These are phyloP conservation scores for Aplosporella prunicola DNA, from an alignment of 2,329 filamentous ascomycete species.

Conservation along the genomic window DNA sequence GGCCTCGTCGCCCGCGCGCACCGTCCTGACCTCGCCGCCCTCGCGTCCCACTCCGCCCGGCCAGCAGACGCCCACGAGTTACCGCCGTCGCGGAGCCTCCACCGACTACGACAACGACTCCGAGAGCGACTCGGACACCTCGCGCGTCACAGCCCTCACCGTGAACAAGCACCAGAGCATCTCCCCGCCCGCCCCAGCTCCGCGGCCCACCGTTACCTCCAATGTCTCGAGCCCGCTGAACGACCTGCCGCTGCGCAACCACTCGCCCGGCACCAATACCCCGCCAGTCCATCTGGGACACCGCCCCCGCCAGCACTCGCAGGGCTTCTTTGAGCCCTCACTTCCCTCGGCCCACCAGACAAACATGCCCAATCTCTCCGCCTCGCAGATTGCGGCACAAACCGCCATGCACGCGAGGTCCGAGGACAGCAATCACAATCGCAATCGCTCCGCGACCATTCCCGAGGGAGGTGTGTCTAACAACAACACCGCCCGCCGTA, in stretches of 20 bases:
- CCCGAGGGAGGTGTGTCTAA: constrained; percentile 42
- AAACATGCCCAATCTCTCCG: constrained; percentile 43
- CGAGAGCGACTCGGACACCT: constrained; percentile 28
- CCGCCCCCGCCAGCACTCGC: constrained; percentile 58
- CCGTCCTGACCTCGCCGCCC: constrained; percentile 4
- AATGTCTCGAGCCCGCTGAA: constrained; percentile 18
- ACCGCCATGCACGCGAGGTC: constrained; percentile 56
- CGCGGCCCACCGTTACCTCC: constrained; percentile 11
- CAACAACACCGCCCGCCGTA: constrained; percentile 35
- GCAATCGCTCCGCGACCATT: constrained; percentile 67
- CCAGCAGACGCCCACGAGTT: constrained; percentile 2
- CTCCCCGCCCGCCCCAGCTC: constrained; percentile 25
- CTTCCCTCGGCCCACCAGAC: constrained; percentile 54
- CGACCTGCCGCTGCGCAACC: constrained; percentile 25
- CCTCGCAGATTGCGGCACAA: constrained; percentile 74
- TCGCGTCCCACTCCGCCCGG: background rate
- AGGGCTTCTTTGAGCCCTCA: constrained; percentile 67
- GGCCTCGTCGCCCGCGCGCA: constrained; percentile 9
- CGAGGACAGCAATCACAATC: constrained; percentile 43
- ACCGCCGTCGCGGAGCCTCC: background rate
- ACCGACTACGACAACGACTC: constrained; percentile 11
- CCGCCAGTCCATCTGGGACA: constrained; percentile 38
- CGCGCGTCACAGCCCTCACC: constrained; percentile 26
- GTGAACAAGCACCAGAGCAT: constrained; percentile 22
- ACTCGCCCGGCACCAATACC: constrained; percentile 38